A percentile compares a stretch with the other conserved stretches of the same genome.
Evolutionary conservation across 2,329 filamentous ascomycete species (phyloP).

Genomic region (Dactylellina sp.): DNA sequence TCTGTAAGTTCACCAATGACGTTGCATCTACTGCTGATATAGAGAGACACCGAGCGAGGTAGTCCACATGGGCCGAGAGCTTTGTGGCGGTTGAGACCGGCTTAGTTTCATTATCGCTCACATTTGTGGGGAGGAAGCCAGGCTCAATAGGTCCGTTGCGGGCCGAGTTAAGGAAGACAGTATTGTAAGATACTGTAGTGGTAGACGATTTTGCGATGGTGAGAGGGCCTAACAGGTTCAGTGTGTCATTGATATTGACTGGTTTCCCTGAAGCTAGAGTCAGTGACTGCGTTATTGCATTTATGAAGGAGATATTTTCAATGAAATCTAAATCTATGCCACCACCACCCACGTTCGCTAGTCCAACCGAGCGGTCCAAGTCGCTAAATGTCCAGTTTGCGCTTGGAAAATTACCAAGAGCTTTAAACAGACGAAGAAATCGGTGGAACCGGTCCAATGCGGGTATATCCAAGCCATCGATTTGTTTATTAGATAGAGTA

Average conservation of each 20-base stretch:
- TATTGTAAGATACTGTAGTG: neutral
- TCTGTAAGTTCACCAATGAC: neutral
- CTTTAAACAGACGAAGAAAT: slow-evolving; percentile 17
- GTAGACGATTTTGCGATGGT: neutral
- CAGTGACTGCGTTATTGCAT: neutral
- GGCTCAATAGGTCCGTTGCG: neutral
- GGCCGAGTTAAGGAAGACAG: neutral
- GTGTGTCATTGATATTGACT: too few relatives aligned
- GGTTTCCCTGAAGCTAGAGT: too few relatives aligned
- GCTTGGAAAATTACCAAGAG: neutral
- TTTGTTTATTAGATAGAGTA: slow-evolving; percentile 4
- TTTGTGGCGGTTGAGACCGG: too few relatives aligned
- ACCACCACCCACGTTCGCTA: neutral
- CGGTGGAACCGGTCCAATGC: slow-evolving; percentile 20
- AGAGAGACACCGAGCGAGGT: neutral
- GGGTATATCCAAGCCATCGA: neutral
- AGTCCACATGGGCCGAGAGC: neutral
- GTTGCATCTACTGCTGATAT: neutral
- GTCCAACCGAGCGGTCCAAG: neutral
- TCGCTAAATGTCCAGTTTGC: neutral
- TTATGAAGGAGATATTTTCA: neutral
- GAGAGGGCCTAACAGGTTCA: neutral
- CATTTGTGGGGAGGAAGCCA: neutral
- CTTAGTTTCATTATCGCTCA: neutral
- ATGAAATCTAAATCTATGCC: neutral